Conservation (phyloP, 192 early-diverging fungal genomes). For the Coemansia sp. region DNA sequence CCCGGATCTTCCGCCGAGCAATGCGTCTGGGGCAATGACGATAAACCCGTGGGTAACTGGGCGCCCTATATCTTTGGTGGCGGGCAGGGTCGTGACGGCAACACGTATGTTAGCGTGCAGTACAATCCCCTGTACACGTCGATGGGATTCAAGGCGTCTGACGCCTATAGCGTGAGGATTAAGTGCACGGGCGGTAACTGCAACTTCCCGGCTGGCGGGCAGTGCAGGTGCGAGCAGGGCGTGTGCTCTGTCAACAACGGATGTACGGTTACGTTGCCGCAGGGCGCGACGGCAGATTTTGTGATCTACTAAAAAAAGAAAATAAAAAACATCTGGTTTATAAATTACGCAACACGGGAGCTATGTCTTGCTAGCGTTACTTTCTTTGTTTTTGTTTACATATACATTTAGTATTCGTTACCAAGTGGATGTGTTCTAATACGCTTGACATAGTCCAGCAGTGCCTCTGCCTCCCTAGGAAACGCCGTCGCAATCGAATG, state of each 20-base stretch:
- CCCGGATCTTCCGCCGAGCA: slow-evolving; percentile 33
- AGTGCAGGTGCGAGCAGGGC: slow-evolving; percentile 51
- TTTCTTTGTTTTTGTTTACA: neutral
- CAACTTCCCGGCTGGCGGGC: slow-evolving; percentile 46
- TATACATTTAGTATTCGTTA: slow-evolving; percentile 9
- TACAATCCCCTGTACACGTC: slow-evolving; percentile 44
- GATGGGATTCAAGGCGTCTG: slow-evolving; percentile 24
- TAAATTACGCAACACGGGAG: too few relatives aligned
- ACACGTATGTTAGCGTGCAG: slow-evolving; percentile 53
- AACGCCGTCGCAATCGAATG: slow-evolving; percentile 35
- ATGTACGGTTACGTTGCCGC: slow-evolving; percentile 38
- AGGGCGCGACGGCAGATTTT: slow-evolving; percentile 28
- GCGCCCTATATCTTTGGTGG: slow-evolving; percentile 51
- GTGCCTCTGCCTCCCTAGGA: slow-evolving; percentile 33
- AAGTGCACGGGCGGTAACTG: slow-evolving; percentile 29
- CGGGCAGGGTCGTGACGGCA: slow-evolving; percentile 41
- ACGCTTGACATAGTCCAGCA: slow-evolving; percentile 28
- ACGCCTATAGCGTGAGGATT: slow-evolving; percentile 39
- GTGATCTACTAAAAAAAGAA: slow-evolving; percentile 24
- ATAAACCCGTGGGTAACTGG: slow-evolving; percentile 44
- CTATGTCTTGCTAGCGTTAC: neutral
- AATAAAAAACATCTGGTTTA: neutral
- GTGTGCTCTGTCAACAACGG: slow-evolving; percentile 49
- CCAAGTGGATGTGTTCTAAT: neutral
- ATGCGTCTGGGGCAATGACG: slow-evolving; percentile 45